A percentile compares a stretch with the other conserved stretches of the same genome.
These are phyloP conservation scores for Fusarium tupiense DNA, from an alignment of 2,329 filamentous ascomycete genomes.

Conservation along the genomic window DNA sequence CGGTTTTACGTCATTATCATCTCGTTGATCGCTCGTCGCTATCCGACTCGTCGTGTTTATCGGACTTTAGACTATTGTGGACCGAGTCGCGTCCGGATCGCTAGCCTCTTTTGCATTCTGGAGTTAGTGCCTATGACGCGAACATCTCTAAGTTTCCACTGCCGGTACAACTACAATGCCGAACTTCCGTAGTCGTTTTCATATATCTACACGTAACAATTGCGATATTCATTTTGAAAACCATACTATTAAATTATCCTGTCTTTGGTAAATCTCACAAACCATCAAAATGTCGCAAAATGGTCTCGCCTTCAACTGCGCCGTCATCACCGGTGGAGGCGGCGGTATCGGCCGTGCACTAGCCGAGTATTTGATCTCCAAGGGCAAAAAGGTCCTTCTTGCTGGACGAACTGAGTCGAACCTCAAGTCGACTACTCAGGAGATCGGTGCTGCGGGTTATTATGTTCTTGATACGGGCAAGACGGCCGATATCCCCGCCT, in stretches of 20 bases:
- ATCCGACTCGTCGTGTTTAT: neutral
- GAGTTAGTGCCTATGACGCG: conserved; percentile 7
- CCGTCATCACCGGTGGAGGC: conserved; percentile 60
- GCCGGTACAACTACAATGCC: neutral
- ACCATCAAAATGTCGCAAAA: conserved; percentile 3
- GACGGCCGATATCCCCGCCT: conserved; percentile 53
- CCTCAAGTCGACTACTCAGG: conserved; percentile 53
- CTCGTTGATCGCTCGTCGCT: neutral
- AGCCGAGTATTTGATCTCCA: conserved; percentile 56
- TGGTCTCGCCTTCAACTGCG: conserved; percentile 53
- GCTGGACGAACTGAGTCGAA: conserved; percentile 65
- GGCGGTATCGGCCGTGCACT: conserved; percentile 63
- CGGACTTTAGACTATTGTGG: neutral
- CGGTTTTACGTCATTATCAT: neutral
- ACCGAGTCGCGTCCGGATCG: neutral
- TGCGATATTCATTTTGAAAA: neutral
- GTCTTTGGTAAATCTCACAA: accelerated
- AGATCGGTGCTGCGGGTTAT: conserved; percentile 59
- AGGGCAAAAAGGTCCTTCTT: conserved; percentile 62
- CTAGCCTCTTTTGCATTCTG: neutral
- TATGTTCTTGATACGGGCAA: conserved; percentile 63
- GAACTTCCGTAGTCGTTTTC: neutral
- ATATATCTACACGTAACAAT: neutral
- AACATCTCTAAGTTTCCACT: neutral
- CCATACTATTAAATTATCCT: accelerated